These are phyloP conservation scores for Blastobotrys ciferrii DNA, from an alignment of 1,139 yeast genomes.

Conservation along the genomic window DNA sequence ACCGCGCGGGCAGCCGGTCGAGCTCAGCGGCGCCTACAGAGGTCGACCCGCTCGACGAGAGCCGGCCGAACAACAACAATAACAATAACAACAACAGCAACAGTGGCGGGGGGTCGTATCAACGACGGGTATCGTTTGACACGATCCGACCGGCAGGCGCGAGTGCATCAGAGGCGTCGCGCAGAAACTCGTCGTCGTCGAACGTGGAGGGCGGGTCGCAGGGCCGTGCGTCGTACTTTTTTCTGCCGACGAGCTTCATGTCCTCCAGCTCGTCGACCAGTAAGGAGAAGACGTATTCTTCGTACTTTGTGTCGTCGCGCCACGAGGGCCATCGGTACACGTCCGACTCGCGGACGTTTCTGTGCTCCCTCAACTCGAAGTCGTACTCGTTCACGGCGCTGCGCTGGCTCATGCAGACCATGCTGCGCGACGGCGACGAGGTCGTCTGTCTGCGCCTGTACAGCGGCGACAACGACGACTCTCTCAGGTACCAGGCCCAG, in stretches of 20 bases:
- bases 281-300: conserved; percentile 22
- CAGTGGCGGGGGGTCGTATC: conserved; percentile 22
- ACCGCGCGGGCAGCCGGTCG: conserved; percentile 4
- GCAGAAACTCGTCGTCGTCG: conserved; percentile 6
- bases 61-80: neutral
- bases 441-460: conserved; percentile 28
- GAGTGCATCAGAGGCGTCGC: conserved; percentile 4
- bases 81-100: neutral
- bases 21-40: neutral
- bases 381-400: conserved; percentile 24
- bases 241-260: conserved; percentile 13
- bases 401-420: conserved; percentile 26
- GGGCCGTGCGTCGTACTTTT: conserved; percentile 7
- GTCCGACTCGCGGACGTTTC: conserved; percentile 28
- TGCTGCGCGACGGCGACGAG: conserved; percentile 32
- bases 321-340: conserved; percentile 24
- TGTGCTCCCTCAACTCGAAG: conserved; percentile 26
- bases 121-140: conserved; percentile 30
- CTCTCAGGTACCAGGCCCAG: conserved; percentile 22
- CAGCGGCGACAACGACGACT: conserved; percentile 15
- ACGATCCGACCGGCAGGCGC: conserved; percentile 21
- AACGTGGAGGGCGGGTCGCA: conserved; percentile 7
- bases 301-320: conserved; percentile 29
- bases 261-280: conserved; percentile 7
- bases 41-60: neutral